A percentile compares a stretch with the other conserved stretches of the same genome.
Evolutionary conservation across 495 filamentous ascomycete genomes (phyloP).

Genomic region (Chaetomidium leptoderma): DNA sequence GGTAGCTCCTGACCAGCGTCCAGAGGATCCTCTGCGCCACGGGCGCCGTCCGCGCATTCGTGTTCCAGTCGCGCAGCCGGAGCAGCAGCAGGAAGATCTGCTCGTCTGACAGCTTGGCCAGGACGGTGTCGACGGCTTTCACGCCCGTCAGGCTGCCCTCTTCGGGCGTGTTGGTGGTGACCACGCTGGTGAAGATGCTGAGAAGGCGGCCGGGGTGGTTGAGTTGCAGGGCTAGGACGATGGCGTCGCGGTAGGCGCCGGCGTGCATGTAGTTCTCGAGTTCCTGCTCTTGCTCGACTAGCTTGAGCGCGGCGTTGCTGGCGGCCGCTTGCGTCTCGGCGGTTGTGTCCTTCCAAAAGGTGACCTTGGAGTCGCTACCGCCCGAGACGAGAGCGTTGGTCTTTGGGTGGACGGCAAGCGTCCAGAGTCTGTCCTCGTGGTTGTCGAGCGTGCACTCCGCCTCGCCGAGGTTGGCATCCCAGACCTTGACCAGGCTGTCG

Average conservation of each 20-base stretch:
- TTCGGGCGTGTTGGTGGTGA: slow-evolving; percentile 59
- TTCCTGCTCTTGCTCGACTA: slow-evolving; percentile 87
- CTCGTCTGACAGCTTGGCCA: slow-evolving; percentile 70
- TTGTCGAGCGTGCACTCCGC: slow-evolving; percentile 86
- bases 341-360: slow-evolving; percentile 93
- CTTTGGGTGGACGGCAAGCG: slow-evolving; percentile 65
- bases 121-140: slow-evolving; percentile 76
- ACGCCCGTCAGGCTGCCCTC: slow-evolving; percentile 64
- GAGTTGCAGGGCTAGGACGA: slow-evolving; percentile 83
- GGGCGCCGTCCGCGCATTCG: slow-evolving; percentile 79
- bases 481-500: slow-evolving; percentile 95
- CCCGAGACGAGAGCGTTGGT: slow-evolving; percentile 76
- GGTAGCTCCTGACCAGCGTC: slow-evolving; percentile 72
- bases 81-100: slow-evolving; percentile 77
- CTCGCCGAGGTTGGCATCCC: slow-evolving; percentile 79
- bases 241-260: slow-evolving; percentile 83
- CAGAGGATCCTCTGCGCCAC: slow-evolving; percentile 84
- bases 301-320: slow-evolving; percentile 64
- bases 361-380: slow-evolving; percentile 81
- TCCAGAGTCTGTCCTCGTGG: slow-evolving; percentile 91
- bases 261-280: slow-evolving; percentile 86
- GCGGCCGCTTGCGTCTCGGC: slow-evolving; percentile 67
- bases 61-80: slow-evolving; percentile 90
- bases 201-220: slow-evolving; percentile 89
- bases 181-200: slow-evolving; percentile 72